These are phyloP conservation scores for Ehretia macrophylla DNA, from an alignment of 257 asterid genomes.

Conservation along the genomic window DNA sequence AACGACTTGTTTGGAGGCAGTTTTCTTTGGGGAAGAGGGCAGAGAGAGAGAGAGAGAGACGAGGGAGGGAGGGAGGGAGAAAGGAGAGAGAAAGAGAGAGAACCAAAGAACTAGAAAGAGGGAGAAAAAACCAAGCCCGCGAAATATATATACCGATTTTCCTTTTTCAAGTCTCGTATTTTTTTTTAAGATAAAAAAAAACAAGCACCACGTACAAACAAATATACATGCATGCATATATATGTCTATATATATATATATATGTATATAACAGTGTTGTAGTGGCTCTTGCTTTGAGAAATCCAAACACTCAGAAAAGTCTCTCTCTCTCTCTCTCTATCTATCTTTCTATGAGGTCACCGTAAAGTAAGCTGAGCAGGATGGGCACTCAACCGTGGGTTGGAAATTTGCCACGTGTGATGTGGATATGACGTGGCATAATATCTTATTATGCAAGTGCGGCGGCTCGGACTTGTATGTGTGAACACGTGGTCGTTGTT, in stretches of 20 bases:
- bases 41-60: neutral
- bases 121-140: slow-evolving; percentile 1
- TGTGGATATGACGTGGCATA: slow-evolving; percentile 31
- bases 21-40: slow-evolving; percentile 5
- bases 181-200: too few species aligned
- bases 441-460: slow-evolving; percentile 7
- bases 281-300: too few species aligned
- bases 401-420: slow-evolving; percentile 30
- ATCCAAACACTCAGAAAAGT: too few species aligned
- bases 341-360: too few species aligned
- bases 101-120: too few species aligned
- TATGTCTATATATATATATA: too few species aligned
- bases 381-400: neutral
- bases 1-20: neutral
- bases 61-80: neutral
- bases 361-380: neutral
- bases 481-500: slow-evolving; percentile 25
- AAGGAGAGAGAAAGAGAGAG: too few species aligned
- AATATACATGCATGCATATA: too few species aligned
- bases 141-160: neutral
- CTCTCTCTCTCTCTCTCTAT: too few species aligned
- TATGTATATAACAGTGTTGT: too few species aligned
- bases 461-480: slow-evolving; percentile 32
- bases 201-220: too few species aligned
- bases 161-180: too few species aligned